Base-by-base conservation (phyloP, 2,329 filamentous ascomycete genomes). In the Penicillium aurantiogriseum region DNA sequence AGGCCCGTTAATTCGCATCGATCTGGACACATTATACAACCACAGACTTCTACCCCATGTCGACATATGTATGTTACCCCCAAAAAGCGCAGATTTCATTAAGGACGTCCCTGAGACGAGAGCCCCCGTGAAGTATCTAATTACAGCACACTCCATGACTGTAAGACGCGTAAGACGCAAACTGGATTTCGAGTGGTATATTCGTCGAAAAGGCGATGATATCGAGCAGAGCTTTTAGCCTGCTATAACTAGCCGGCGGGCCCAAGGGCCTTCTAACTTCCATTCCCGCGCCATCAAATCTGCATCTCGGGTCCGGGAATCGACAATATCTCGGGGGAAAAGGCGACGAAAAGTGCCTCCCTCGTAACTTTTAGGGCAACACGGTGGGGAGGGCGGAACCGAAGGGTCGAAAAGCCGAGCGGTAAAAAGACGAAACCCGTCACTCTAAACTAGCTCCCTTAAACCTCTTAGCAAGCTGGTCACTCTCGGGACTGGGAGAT, bases 391-490 rank as follows among this genome's bases (percentile, higher is more conserved):
- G 35, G 46, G 33, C 43, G 10, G 48, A 51, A 49, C 31, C 42
- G 51, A 39, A 51, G 17, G 39, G 21, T 43, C 23, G 35, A 17
- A 51, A 27, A 38, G 63, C 35, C 56, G 52, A 50, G 46, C 23
- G 54, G 57, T 9, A 46, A 27, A 52, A 51, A 55, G 47, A 56
- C 54, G 62, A 57, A 59, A 53, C 52, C 46, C 58, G 59, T 76
- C 68, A 77, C 67, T 72, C 74, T 76, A 84, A 74, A 76, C 80
- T 84, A 84, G 83, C 80, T 78, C 81, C 80, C 81, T 85, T 85
- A 69, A 85, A 81, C 77, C 83, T 80, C 79, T 85, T 85, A 85
- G 83, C 83, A 83, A 85, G 79, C 68, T 82, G 80, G 76, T 81
- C 82, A 77, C 80, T 79, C 74, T 81, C 80, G 67, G 77, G 77